Conservation (phyloP, 768 basidiomycete genomes). For the Trametes meyenii region DNA sequence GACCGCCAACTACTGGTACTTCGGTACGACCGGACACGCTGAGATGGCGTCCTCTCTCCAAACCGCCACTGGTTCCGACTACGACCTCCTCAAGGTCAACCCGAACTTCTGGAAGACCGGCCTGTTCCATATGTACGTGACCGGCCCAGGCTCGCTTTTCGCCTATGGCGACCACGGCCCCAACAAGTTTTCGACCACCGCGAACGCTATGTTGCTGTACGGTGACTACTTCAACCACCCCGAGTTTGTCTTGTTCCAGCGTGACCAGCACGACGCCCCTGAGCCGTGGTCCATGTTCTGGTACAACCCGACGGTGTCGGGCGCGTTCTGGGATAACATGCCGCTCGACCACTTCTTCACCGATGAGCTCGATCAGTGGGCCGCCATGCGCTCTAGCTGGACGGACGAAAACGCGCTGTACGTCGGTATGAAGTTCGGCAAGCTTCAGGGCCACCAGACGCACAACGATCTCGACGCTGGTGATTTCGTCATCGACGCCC, state of each 20-base stretch:
- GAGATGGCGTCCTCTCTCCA: constrained; percentile 85
- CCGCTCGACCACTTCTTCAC: constrained; percentile 84
- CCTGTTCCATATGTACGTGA: constrained; percentile 86
- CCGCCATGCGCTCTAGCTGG: constrained; percentile 90
- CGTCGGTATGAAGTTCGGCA: constrained; percentile 89
- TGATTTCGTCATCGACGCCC: constrained; percentile 93
- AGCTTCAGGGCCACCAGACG: constrained; percentile 81
- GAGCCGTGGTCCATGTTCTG: constrained; percentile 76
- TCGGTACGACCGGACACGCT: constrained; percentile 88
- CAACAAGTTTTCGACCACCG: constrained; percentile 94
- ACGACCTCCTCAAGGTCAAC: constrained; percentile 71
- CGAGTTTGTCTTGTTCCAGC: constrained; percentile 83
- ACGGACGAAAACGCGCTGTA: constrained; percentile 82
- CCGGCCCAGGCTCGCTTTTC: constrained; percentile 85
- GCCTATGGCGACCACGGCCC: constrained; percentile 85
- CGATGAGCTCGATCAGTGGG: constrained; percentile 78
- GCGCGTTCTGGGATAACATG: constrained; percentile 91
- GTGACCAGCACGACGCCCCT: constrained; percentile 66
- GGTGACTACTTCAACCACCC: constrained; percentile 70
- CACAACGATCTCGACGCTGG: constrained; percentile 95
- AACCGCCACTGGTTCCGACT: constrained; percentile 85
- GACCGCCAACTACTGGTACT: constrained; percentile 95
- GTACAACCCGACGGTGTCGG: constrained; percentile 82
- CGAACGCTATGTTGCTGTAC: constrained; percentile 86
- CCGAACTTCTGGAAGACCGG: constrained; percentile 73